Evolutionary conservation across 345 rosid genomes (phyloP).

Genomic region (Eucalyptus marginata): DNA sequence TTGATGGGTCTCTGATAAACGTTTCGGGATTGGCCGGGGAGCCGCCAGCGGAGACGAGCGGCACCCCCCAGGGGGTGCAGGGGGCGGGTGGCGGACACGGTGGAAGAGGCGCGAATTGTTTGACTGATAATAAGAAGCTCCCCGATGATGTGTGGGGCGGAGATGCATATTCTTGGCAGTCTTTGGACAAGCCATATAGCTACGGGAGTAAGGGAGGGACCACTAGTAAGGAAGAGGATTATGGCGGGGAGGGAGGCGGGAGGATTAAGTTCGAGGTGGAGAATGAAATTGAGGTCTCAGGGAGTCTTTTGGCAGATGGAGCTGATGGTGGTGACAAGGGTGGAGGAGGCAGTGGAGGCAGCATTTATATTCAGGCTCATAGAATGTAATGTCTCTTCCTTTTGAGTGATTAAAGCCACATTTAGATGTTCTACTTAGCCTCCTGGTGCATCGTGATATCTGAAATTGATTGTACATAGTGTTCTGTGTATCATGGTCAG

Average conservation of each 20-base stretch:
- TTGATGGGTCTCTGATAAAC: constrained; percentile 26
- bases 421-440: not conserved
- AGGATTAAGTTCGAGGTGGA: constrained; percentile 28
- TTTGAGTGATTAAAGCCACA: not conserved
- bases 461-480: not conserved
- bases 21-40: constrained; percentile 44
- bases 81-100: constrained; percentile 69
- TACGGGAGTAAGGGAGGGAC: constrained; percentile 71
- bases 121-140: constrained; percentile 37
- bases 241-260: constrained; percentile 67
- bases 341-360: constrained; percentile 76
- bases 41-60: constrained; percentile 58
- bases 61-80: constrained; percentile 41
- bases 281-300: constrained; percentile 23
- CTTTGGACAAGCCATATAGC: constrained; percentile 51
- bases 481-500: not conserved
- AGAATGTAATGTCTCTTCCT: constrained; percentile 33
- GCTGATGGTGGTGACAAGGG: constrained; percentile 46
- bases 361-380: constrained; percentile 38
- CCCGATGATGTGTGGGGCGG: constrained; percentile 82
- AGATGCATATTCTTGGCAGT: constrained; percentile 60
- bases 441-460: not conserved
- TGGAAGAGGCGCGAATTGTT: constrained; percentile 62
- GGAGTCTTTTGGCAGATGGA: constrained; percentile 45
- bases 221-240: constrained; percentile 42